Percentiles rank a stretch among this genome's conserved stretches.
Conservation (phyloP, 768 basidiomycete species). For the Boletus barrowsii region DNA sequence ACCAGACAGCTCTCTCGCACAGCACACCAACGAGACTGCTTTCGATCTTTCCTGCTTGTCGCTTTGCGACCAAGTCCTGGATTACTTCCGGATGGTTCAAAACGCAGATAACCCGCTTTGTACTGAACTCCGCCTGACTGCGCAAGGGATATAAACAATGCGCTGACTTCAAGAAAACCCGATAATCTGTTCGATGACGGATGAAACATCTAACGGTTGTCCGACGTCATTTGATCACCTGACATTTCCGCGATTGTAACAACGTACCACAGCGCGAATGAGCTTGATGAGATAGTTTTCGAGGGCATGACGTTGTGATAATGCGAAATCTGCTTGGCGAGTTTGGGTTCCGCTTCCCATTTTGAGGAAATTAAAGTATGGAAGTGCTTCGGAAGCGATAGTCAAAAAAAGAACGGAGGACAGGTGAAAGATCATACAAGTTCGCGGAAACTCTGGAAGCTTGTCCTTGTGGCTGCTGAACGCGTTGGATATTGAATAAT, state of each 20-base stretch:
- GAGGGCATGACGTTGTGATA: conserved; percentile 74
- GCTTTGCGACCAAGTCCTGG: conserved; percentile 66
- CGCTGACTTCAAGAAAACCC: conserved; percentile 89
- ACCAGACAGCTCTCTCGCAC: conserved; percentile 92
- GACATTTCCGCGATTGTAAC: background rate
- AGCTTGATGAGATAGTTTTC: conserved; percentile 87
- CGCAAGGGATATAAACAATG: conserved; percentile 79
- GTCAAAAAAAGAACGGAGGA: background rate
- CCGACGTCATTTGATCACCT: conserved; percentile 3
- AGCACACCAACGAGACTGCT: conserved; percentile 82
- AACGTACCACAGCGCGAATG: conserved; percentile 81
- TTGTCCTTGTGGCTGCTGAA: conserved; percentile 69
- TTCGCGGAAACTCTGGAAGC: conserved; percentile 89
- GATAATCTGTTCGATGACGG: conserved; percentile 86
- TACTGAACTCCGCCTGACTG: conserved; percentile 81
- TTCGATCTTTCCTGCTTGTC: conserved; percentile 53
- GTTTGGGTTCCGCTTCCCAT: conserved; percentile 54
- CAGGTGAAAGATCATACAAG: conserved; percentile 44
- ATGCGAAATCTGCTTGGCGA: conserved; percentile 72
- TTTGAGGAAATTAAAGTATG: conserved; percentile 85
- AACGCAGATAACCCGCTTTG: conserved; percentile 81
- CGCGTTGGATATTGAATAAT: conserved; percentile 83
- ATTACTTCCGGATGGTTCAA: conserved; percentile 51
- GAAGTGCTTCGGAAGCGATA: conserved; percentile 53
- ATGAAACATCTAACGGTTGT: conserved; percentile 37